phyloP scores from a whole-genome alignment of 1,284 basidiomycete genomes.

The Tilletia walkeri region DNA sequence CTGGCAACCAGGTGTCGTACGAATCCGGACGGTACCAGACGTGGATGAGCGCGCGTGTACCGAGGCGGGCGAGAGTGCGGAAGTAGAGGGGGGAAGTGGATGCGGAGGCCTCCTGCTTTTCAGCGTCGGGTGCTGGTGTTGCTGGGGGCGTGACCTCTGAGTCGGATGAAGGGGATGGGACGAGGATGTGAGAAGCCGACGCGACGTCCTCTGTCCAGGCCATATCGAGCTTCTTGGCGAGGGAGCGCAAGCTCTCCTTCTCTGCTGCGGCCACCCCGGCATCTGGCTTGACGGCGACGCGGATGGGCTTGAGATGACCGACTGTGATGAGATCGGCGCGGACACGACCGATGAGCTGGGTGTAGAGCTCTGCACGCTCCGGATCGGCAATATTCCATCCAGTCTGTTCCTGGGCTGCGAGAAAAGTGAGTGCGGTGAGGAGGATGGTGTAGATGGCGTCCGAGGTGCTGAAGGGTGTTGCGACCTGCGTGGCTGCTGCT shows the following conservation, averaged over 20 bases:
- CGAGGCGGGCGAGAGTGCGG: slow-evolving; percentile 44
- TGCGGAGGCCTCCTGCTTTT: neutral
- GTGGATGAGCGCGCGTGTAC: slow-evolving; percentile 49
- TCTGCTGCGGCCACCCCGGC: slow-evolving; percentile 44
- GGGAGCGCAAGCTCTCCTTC: slow-evolving; percentile 31
- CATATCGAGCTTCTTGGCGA: slow-evolving; percentile 44
- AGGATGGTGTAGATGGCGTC: slow-evolving; percentile 38
- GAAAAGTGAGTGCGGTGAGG: slow-evolving; percentile 22
- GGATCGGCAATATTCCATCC: slow-evolving; percentile 41
- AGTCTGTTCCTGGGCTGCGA: slow-evolving; percentile 23
- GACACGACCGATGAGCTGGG: slow-evolving; percentile 42
- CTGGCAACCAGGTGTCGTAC: slow-evolving; percentile 56
- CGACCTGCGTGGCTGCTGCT: neutral
- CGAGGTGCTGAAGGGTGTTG: neutral
- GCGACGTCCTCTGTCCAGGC: slow-evolving; percentile 41
- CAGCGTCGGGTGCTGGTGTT: slow-evolving; percentile 21
- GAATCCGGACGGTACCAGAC: slow-evolving; percentile 56
- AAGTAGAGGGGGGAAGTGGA: slow-evolving; percentile 37
- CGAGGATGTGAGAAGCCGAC: slow-evolving; percentile 45
- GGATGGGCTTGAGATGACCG: slow-evolving; percentile 32
- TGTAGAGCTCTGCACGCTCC: slow-evolving; percentile 30
- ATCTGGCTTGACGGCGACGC: slow-evolving; percentile 35
- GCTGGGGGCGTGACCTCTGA: slow-evolving; percentile 37
- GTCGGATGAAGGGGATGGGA: slow-evolving; percentile 19
- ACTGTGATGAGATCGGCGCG: slow-evolving; percentile 34